Conservation (phyloP, 1,284 basidiomycete genomes). For the Naganishia sp. region DNA sequence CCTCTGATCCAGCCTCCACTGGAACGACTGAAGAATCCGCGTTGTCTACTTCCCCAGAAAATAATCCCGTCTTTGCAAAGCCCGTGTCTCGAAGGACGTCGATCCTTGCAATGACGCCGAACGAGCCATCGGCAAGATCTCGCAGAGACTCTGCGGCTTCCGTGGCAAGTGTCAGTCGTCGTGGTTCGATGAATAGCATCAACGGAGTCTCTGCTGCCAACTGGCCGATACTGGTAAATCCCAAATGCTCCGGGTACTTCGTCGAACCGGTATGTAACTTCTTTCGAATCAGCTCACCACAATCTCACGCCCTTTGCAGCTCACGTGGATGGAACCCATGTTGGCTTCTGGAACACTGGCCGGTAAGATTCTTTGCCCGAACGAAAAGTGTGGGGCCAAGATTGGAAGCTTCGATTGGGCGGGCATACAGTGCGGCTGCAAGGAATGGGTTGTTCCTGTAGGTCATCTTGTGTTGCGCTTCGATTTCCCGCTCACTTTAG, state of each 20-base stretch:
- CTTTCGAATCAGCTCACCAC: background rate
- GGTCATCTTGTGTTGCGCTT: constrained; percentile 43
- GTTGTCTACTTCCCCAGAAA: constrained; percentile 13
- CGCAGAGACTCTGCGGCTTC: constrained; percentile 4
- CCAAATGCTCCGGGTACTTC: constrained; percentile 91
- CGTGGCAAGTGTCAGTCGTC: constrained; percentile 1
- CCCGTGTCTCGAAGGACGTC: constrained; percentile 16
- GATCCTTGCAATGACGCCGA: constrained; percentile 10
- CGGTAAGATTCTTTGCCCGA: constrained; percentile 89
- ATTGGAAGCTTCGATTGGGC: constrained; percentile 97
- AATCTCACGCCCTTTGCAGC: background rate
- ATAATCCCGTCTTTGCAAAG: background rate
- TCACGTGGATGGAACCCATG: constrained; percentile 81
- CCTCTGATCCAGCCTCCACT: background rate
- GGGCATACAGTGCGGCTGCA: constrained; percentile 86
- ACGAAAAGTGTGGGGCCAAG: constrained; percentile 82
- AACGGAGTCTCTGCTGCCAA: constrained; percentile 17
- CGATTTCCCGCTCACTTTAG: constrained; percentile 1
- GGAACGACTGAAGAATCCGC: constrained; percentile 5
- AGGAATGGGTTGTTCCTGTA: constrained; percentile 85
- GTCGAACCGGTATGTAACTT: constrained; percentile 76
- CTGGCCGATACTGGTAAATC: constrained; percentile 66
- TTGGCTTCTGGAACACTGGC: constrained; percentile 71
- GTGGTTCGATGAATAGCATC: background rate
- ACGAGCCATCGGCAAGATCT: background rate